These are phyloP conservation scores for Trichoderma sp. DNA, from an alignment of 2,329 filamentous ascomycete genomes.

Conservation along the genomic window DNA sequence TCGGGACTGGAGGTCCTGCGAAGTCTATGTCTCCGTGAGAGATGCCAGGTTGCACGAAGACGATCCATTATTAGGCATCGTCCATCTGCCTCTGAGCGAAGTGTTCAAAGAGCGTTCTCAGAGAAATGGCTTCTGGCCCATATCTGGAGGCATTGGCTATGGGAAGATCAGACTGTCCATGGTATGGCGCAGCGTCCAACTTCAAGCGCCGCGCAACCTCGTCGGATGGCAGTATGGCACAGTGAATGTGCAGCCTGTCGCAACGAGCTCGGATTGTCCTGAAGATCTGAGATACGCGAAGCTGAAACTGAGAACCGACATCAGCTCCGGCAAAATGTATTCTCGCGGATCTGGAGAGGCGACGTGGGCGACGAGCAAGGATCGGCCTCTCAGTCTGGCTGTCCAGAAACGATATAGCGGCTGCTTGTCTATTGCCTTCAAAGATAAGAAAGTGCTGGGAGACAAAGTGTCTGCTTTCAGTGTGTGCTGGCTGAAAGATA, in stretches of 20 bases:
- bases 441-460: slow-evolving; percentile 34
- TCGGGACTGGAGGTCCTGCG: slow-evolving; percentile 63
- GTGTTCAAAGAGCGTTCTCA: slow-evolving; percentile 63
- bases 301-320: slow-evolving; percentile 57
- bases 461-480: slow-evolving; percentile 50
- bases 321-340: slow-evolving; percentile 59
- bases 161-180: slow-evolving; percentile 67
- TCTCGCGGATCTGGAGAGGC: slow-evolving; percentile 39
- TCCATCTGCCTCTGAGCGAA: slow-evolving; percentile 63
- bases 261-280: slow-evolving; percentile 44
- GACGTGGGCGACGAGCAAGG: slow-evolving; percentile 53
- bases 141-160: slow-evolving; percentile 70
- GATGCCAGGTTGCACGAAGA: slow-evolving; percentile 68
- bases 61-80: slow-evolving; percentile 66
- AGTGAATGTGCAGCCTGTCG: slow-evolving; percentile 57
- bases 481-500: slow-evolving; percentile 67
- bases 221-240: slow-evolving; percentile 73
- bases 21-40: slow-evolving; percentile 65
- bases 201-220: slow-evolving; percentile 56
- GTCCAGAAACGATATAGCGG: slow-evolving; percentile 57
- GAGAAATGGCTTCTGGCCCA: slow-evolving; percentile 62
- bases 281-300: slow-evolving; percentile 45
- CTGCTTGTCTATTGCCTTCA: slow-evolving; percentile 56
- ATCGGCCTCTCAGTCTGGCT: slow-evolving; percentile 45
- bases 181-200: slow-evolving; percentile 67